Evolutionary conservation across 2,329 filamentous ascomycete genomes (phyloP), one percentile per base, ranked within the genome.

Genomic region (Botrytis fragariae): DNA sequence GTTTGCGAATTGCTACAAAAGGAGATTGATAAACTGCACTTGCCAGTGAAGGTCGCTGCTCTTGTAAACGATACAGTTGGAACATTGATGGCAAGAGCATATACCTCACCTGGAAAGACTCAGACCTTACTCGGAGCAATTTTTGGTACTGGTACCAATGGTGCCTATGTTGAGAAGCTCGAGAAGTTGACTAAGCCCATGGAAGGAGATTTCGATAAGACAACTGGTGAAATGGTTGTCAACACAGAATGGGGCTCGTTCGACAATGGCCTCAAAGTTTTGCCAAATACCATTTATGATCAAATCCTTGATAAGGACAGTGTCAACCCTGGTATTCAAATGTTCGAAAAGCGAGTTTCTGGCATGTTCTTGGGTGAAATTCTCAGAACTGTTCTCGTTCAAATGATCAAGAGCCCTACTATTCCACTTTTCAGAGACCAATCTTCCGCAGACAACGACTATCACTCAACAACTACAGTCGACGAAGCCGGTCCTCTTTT

Each of bases 231-330:
- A 78, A 99, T 99, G 96, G 94, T 99, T 74, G 89, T 99, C 84
- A 99, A 99, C 84, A 95, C 93, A 0, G 96, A 99, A 84, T 99
- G 96, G 96, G 96, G 96, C 75, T 97, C 94, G 73, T 99, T 99
- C 80, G 96, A 99, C 84, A 98, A 98, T 84, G 89, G 92, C 78
- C 89, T 98, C 77, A 93, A 91, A 78, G 92, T 97, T 32, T 87
- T 99, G 59, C 96, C 95, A 63, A 92, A 90, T 79, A 98, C 95
- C 0, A 85, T 89, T 0, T 98, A 94, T 84, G 96, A 99, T 81
- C 84, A 86, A 68, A 87, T 90, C 73, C 87, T 99, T 37, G 95
- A 99, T 82, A 84, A 85, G 73, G 89, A 91, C 74, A 96, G 92
- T 77, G 90, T 93, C 78, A 98, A 99, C 83, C 95, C 95, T 0